phyloP scores from a whole-genome alignment of 768 basidiomycete genomes.

The Glaciozyma martinii region DNA sequence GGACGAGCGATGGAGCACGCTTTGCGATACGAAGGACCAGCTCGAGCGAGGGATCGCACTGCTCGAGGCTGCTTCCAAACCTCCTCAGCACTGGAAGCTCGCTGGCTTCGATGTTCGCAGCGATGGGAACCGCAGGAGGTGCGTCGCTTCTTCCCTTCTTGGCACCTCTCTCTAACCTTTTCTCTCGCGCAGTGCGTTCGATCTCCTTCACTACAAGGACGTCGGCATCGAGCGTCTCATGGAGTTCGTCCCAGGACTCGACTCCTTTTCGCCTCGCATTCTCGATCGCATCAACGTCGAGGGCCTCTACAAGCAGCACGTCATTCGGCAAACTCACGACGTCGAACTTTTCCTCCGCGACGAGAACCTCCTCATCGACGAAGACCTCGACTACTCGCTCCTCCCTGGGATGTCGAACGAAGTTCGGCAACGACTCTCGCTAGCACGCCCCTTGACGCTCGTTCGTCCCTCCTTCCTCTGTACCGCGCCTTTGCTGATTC shows the following conservation, averaged over 20 bases:
- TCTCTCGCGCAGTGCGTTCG: constrained; percentile 54
- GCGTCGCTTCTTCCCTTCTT: constrained; percentile 6
- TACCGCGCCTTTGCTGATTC: background rate
- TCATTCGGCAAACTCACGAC: constrained; percentile 66
- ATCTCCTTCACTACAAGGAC: constrained; percentile 56
- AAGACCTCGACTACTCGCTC: constrained; percentile 57
- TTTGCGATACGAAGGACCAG: constrained; percentile 1
- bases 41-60: constrained; percentile 16
- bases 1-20: constrained; percentile 42
- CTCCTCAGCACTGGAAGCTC: constrained; percentile 28
- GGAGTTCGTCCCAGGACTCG: constrained; percentile 48
- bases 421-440: constrained; percentile 56
- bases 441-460: constrained; percentile 59
- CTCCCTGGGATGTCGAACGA: constrained; percentile 68
- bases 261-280: constrained; percentile 47
- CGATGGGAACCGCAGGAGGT: constrained; percentile 49
- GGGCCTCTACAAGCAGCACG: constrained; percentile 44
- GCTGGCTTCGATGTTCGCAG: constrained; percentile 43
- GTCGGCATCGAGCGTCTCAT: constrained; percentile 46
- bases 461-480: constrained; percentile 40
- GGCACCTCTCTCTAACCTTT: background rate
- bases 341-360: constrained; percentile 64
- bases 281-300: constrained; percentile 61
- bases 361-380: constrained; percentile 60
- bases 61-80: constrained; percentile 20